Base-by-base conservation (phyloP, 2,329 filamentous ascomycete genomes). In the Exophiala xenobiotica region DNA sequence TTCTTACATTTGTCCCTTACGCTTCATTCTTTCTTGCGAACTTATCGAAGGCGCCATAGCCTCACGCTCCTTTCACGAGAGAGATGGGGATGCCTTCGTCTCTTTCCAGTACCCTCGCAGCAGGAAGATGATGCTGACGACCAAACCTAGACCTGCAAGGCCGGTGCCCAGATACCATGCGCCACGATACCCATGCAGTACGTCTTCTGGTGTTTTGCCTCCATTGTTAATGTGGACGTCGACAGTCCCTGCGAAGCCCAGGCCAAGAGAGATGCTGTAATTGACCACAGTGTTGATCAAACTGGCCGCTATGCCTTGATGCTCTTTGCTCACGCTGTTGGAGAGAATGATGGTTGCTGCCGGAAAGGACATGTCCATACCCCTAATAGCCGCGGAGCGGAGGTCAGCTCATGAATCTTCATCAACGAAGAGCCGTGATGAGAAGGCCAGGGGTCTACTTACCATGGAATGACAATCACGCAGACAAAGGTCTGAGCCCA, bases 401-500 rank as follows among this genome's bases (percentile, higher is more conserved):
- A 33, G 29, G 29, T 33, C 9, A 33, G 29, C 16, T 7, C 11
- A 14, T 64, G 33, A 71, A n/a, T n/a, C 37, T 9, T 16, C 6
- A 40, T 40, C 6, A 40, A 4, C 12, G 22, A 86, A n/a, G n/a
- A n/a, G n/a, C n/a, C n/a, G n/a, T n/a, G n/a, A n/a, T n/a, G n/a
- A n/a, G n/a, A n/a, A n/a, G n/a, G n/a, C n/a, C 80, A 75, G 83
- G 80, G 7, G 80, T 80, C 56, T 77, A 81, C 0, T 78, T 75
- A 33, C 29, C 29, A 33, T 33, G 29, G 29, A 67, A 79, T 79
- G 43, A 85, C 61, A 2, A 83, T 23, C 5, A 79, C 72, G 3
- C 74, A 72, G 11, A 82, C 71, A 31, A 86, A 86, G 1, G 76
- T 72, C 54, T 84, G 80, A 12, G 69, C 69, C 83, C 83, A 86